Conservation (phyloP, 495 filamentous ascomycete species). For the Tuber melanosporum region DNA sequence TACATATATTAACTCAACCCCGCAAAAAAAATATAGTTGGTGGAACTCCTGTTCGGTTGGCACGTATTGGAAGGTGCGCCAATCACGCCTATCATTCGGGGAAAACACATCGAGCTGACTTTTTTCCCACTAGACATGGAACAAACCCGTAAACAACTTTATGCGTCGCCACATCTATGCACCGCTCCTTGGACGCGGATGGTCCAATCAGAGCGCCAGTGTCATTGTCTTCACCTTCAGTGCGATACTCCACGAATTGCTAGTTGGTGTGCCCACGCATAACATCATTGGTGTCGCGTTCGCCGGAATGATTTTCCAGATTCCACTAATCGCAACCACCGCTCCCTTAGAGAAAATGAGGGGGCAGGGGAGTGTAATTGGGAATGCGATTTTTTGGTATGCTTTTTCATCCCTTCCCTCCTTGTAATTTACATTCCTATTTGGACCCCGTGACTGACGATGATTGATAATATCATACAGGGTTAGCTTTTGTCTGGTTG, state of each 20-base stretch:
- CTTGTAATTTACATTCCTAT: neutral
- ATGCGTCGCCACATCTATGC: constrained; percentile 90
- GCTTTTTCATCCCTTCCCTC: constrained; percentile 46
- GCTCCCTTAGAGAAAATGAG: constrained; percentile 69
- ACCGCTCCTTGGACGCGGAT: constrained; percentile 75
- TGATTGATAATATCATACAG: neutral
- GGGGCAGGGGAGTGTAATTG: constrained; percentile 65
- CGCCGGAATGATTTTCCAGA: constrained; percentile 83
- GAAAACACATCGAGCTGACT: neutral
- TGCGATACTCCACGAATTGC: constrained; percentile 79
- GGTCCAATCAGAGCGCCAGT: constrained; percentile 60
- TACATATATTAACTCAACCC: neutral
- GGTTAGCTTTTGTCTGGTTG: constrained; percentile 72
- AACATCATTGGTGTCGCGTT: constrained; percentile 93
- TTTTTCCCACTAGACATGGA: constrained; percentile 63
- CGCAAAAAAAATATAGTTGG: constrained; percentile 49
- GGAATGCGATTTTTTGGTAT: constrained; percentile 87
- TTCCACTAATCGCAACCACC: constrained; percentile 80
- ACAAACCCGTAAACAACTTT: constrained; percentile 91
- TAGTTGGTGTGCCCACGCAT: constrained; percentile 92
- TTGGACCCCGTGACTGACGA: neutral
- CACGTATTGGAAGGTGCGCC: constrained; percentile 61
- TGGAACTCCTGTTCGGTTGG: constrained; percentile 88
- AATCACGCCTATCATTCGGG: neutral
- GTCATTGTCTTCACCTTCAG: constrained; percentile 77